A percentile compares a stretch with the other conserved stretches of the same genome.
Conservation (phyloP, 768 basidiomycete genomes). For the Tulasnella sp. region DNA sequence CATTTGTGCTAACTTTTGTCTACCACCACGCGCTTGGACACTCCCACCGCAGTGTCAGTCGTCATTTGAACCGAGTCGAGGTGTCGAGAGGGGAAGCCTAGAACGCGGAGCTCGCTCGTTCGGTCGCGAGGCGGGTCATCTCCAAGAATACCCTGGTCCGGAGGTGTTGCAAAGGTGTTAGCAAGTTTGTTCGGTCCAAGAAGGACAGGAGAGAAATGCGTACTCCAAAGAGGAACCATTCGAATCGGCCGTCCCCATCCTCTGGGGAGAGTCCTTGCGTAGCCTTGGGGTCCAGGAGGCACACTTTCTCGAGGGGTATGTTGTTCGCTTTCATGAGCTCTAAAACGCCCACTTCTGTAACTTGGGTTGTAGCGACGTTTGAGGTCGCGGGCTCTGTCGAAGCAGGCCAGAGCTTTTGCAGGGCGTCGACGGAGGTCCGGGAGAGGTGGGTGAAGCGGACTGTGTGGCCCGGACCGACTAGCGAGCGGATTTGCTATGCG, state of each 20-base stretch:
- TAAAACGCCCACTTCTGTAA: slow-evolving; percentile 51
- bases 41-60: slow-evolving; percentile 92
- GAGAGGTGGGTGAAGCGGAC: slow-evolving; percentile 89
- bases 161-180: not conserved
- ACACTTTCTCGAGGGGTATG: slow-evolving; percentile 58
- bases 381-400: slow-evolving; percentile 27
- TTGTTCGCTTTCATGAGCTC: slow-evolving; percentile 51
- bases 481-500: slow-evolving; percentile 72
- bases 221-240: slow-evolving; percentile 89
- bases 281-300: slow-evolving; percentile 92
- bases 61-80: slow-evolving; percentile 94
- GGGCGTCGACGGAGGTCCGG: slow-evolving; percentile 54
- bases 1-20: slow-evolving; percentile 28
- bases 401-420: slow-evolving; percentile 36
- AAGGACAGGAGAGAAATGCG: slow-evolving; percentile 33
- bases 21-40: slow-evolving; percentile 39
- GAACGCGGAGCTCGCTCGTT: slow-evolving; percentile 7
- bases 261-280: slow-evolving; percentile 61
- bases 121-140: slow-evolving; percentile 24
- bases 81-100: slow-evolving; percentile 80
- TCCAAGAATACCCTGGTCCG: slow-evolving; percentile 58
- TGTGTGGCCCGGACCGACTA: slow-evolving; percentile 60
- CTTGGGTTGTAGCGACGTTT: slow-evolving; percentile 42
- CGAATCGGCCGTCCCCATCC: slow-evolving; percentile 71
- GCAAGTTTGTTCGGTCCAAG: not conserved